These are phyloP conservation scores for Wickerhamiella galacta DNA, from an alignment of 805 yeast species.

Conservation along the genomic window DNA sequence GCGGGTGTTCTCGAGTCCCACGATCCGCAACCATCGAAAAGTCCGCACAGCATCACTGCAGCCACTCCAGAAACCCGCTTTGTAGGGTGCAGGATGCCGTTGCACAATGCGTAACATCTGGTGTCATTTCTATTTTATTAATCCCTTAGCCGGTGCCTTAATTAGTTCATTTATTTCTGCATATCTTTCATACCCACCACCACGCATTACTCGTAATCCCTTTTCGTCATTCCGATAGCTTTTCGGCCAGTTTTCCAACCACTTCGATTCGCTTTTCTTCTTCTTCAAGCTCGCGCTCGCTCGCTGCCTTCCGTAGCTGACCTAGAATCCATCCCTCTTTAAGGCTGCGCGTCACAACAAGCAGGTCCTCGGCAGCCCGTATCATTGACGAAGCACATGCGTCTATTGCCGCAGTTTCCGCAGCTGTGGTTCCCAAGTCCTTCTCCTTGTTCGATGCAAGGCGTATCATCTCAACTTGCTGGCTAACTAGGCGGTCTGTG, in stretches of 20 bases:
- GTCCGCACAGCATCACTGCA: slow-evolving; percentile 12
- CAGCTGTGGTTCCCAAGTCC: slow-evolving; percentile 21
- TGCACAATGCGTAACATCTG: not conserved
- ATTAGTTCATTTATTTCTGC: not conserved
- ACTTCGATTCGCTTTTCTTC: not conserved
- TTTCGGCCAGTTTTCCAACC: slow-evolving; percentile 2
- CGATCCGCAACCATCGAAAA: slow-evolving; percentile 2
- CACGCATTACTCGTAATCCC: not conserved
- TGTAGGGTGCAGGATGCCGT: no score
- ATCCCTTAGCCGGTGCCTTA: not conserved
- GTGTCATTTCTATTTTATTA: not conserved
- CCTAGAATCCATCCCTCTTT: slow-evolving; percentile 30
- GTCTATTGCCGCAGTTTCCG: slow-evolving; percentile 25
- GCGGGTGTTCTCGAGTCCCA: slow-evolving; percentile 8
- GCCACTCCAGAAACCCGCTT: slow-evolving; percentile 7
- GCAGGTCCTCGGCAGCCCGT: slow-evolving; percentile 25
- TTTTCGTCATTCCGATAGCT: not conserved
- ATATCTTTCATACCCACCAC: not conserved
- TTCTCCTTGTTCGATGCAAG: slow-evolving; percentile 16
- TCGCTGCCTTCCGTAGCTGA: slow-evolving; percentile 15
- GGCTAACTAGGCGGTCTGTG: slow-evolving; percentile 12
- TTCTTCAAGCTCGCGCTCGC: not conserved
- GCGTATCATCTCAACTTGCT: slow-evolving; percentile 13
- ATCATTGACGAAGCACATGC: slow-evolving; percentile 23
- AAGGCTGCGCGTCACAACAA: slow-evolving; percentile 23